Conservation (phyloP, 768 basidiomycete genomes). For the Mycena indigotica region DNA sequence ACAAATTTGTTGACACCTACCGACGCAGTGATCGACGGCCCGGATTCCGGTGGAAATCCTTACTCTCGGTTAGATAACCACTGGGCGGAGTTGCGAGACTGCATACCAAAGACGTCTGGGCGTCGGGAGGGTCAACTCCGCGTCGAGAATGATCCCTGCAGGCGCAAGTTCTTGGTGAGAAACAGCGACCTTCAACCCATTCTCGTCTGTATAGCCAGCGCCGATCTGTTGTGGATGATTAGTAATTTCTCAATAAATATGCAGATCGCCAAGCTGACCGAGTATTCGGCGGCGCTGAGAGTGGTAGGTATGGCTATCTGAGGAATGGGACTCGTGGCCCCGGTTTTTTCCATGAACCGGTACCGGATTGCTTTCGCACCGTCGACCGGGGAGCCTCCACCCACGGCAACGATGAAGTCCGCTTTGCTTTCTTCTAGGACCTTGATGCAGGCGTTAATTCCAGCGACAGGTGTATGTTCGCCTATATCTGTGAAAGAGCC, state of each 20-base stretch:
- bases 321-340: slow-evolving; percentile 47
- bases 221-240: slow-evolving; percentile 44
- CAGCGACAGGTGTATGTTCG: slow-evolving; percentile 70
- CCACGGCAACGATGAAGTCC: slow-evolving; percentile 72
- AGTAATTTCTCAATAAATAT: neutral
- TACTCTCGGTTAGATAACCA: slow-evolving; percentile 9
- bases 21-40: slow-evolving; percentile 78
- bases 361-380: slow-evolving; percentile 74
- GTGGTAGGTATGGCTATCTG: slow-evolving; percentile 86
- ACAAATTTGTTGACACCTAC: slow-evolving; percentile 36
- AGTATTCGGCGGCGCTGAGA: slow-evolving; percentile 77
- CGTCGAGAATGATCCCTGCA: slow-evolving; percentile 75
- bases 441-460: slow-evolving; percentile 58
- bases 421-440: slow-evolving; percentile 58
- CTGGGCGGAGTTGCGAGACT: slow-evolving; percentile 12
- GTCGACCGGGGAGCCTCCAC: slow-evolving; percentile 82
- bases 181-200: slow-evolving; percentile 65
- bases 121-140: slow-evolving; percentile 70
- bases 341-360: slow-evolving; percentile 57
- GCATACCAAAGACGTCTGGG: slow-evolving; percentile 74
- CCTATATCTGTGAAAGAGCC: slow-evolving; percentile 75
- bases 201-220: slow-evolving; percentile 73
- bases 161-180: slow-evolving; percentile 61
- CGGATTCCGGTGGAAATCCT: slow-evolving; percentile 82
- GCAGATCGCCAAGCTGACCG: slow-evolving; percentile 39